Base-by-base conservation (phyloP, 2,329 filamentous ascomycete genomes). In the Diaporthe eres region DNA sequence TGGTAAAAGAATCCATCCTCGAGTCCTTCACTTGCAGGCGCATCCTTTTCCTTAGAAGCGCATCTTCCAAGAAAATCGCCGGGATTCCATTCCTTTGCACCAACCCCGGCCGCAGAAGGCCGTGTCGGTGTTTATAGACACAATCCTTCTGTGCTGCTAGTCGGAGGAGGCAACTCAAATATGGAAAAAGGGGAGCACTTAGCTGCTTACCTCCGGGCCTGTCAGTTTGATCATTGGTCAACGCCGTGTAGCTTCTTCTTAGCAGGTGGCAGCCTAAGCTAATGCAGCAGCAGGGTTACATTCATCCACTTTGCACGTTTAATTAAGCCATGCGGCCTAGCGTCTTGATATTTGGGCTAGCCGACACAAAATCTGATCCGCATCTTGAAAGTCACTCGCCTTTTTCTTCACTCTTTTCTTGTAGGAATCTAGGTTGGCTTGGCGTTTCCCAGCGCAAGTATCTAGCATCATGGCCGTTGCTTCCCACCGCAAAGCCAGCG, bases 231-330 rank as follows among this genome's bases (percentile, higher is more conserved):
- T 53, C 7, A 68, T 53, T 68, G 63, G 63, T 68, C 9, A 15
- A 28, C 22, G 22, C 44, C 19, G 13, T n/a, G 44, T 67, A 25
- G 63, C 28, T 10, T 67, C 12, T 28, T 51, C 61, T 10, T 68
- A 22, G 34, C 47, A 68, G 19, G 63, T 17, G 34, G 65, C 22
- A 22, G 65, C 47, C 65, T 70, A 42, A 42, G 65, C 65, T 55
- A 70, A 70, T 42, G 22, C 6, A 39, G 44, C 28, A 68, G 44
- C 34, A 70, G 47, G 47, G 1, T 53, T 31, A 22, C 9, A 53
- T 68, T 53, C 25, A 51, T 53, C 44, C 63, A 39, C 19, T 10
- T 4, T 37, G 31, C 42, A 39, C 7, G 15, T 55, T 53, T 42
- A 28, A 70, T 70, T 70, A 55, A 55, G 47, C 34, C 7, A 53